Conservation (phyloP, 768 basidiomycete species). For the Strobilomyces echinocephalus region DNA sequence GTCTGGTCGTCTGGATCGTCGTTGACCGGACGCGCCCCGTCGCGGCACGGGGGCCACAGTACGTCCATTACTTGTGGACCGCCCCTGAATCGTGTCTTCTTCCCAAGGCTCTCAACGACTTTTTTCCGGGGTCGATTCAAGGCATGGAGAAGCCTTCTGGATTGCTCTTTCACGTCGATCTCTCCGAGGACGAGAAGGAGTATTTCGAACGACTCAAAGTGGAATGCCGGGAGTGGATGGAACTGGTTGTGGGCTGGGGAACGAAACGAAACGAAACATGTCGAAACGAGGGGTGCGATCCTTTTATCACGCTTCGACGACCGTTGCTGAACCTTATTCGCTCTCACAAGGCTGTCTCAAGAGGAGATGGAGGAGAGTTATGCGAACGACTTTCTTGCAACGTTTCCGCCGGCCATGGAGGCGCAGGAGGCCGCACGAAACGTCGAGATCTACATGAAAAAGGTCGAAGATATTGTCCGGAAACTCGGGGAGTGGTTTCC, state of each 20-base stretch:
- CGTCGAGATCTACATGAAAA: too few species aligned
- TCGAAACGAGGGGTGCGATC: constrained; percentile 5
- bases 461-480: too few species aligned
- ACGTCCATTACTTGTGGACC: constrained; percentile 16
- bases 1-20: too few species aligned
- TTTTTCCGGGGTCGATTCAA: constrained; percentile 4
- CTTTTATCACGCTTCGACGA: too few species aligned
- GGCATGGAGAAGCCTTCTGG: constrained; percentile 13
- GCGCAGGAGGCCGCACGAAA: constrained; percentile 1
- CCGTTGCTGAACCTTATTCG: neutral
- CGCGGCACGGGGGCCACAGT: constrained; percentile 11
- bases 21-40: neutral
- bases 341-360: constrained; percentile 5
- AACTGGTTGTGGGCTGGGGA: constrained; percentile 19
- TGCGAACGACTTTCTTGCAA: too few species aligned
- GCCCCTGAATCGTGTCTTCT: too few species aligned
- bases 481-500: too few species aligned
- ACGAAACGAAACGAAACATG: constrained; percentile 9
- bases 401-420: constrained; percentile 18
- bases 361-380: constrained; percentile 1
- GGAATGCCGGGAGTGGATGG: too few species aligned
- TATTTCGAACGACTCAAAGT: constrained; percentile 4
- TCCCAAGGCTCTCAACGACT: too few species aligned
- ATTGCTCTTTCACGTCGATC: neutral
- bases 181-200: constrained; percentile 17